Percentiles rank a stretch among this genome's conserved stretches.
phyloP scores from a whole-genome alignment of 176 grass and related monocot species.

The Carex pumila region DNA sequence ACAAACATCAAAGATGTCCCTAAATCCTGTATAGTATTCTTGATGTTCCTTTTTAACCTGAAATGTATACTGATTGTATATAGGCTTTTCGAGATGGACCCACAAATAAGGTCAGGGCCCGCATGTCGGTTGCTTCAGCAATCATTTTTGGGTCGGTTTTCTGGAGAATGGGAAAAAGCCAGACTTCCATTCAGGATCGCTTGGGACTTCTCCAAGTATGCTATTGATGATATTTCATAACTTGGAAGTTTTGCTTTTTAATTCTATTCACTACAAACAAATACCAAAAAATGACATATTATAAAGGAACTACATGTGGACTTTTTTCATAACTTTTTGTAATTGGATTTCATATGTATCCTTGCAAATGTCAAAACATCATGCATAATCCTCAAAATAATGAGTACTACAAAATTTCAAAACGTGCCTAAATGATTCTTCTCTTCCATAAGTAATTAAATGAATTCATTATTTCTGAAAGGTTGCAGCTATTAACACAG shows the following conservation, averaged over 20 bases:
- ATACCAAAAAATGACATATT: not conserved
- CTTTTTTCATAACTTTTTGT: not conserved
- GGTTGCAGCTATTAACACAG: conserved; percentile 97
- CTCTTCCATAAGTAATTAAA: not conserved
- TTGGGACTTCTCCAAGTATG: conserved; percentile 95
- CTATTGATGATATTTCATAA: not conserved
- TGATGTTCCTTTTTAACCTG: not conserved
- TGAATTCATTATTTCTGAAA: conserved; percentile 21
- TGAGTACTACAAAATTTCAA: not conserved
- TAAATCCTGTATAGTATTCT: conserved; percentile 12
- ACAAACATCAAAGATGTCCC: not conserved
- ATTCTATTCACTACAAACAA: not conserved
- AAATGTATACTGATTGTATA: conserved; percentile 4
- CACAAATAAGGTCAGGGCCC: conserved; percentile 93
- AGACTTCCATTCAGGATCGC: conserved; percentile 94
- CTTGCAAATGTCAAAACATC: not conserved
- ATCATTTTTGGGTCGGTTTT: conserved; percentile 98
- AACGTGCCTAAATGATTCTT: not conserved
- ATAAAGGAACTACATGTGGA: not conserved
- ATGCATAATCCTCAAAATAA: not conserved
- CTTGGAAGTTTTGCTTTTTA: not conserved
- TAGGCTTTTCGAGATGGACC: conserved; percentile 95
- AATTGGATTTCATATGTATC: not conserved
- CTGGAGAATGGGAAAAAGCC: conserved; percentile 80
- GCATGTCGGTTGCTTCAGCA: conserved; percentile 95